Evolutionary conservation across 768 basidiomycete genomes (phyloP).

Genomic region (Boletus coccyginus): DNA sequence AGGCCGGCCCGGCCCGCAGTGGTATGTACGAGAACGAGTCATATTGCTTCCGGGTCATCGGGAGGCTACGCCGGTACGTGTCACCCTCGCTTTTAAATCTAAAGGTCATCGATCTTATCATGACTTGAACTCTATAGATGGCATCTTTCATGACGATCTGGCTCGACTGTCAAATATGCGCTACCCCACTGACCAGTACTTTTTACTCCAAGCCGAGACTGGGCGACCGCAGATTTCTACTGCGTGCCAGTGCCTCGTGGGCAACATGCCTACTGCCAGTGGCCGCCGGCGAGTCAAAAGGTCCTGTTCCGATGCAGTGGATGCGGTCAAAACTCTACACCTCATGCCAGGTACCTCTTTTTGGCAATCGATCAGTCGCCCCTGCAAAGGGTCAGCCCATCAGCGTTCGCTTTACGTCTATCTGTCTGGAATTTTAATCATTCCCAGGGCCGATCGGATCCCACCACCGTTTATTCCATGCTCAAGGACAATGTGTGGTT

Average conservation of each 20-base stretch:
- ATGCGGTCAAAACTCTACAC: slow-evolving; percentile 4
- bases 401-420: not conserved
- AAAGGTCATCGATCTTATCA: slow-evolving; percentile 8
- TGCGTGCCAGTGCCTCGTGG: slow-evolving; percentile 9
- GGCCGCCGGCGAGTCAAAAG: not conserved
- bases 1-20: no score
- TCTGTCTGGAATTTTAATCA: not conserved
- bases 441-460: not conserved
- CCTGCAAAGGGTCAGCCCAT: not conserved
- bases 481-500: not conserved
- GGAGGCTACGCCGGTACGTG: no score
- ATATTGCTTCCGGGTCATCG: no score
- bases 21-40: not conserved
- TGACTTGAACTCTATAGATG: not conserved
- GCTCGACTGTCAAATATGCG: not conserved
- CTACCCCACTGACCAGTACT: not conserved
- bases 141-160: not conserved
- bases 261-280: slow-evolving; percentile 7
- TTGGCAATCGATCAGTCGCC: slow-evolving; percentile 6
- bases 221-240: not conserved
- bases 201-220: not conserved
- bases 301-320: not conserved
- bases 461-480: not conserved
- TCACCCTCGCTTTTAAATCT: not conserved
- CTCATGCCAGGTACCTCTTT: slow-evolving; percentile 5